Percentiles rank a stretch among this genome's conserved stretches.
phyloP scores from a whole-genome alignment of 768 basidiomycete species.

The Paxillus rubicundulus region DNA sequence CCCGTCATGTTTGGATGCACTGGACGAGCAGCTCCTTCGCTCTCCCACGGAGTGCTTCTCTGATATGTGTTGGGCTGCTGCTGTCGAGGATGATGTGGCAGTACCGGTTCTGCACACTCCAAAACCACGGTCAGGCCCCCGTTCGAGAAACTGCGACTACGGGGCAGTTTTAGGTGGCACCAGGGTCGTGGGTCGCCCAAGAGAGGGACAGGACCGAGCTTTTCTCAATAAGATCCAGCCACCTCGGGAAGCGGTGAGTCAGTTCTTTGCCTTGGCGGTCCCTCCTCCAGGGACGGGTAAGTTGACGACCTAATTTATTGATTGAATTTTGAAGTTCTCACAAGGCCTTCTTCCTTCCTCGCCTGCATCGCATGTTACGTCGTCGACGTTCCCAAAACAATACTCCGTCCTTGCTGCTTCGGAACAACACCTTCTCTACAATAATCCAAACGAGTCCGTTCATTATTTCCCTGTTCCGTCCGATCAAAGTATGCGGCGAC shows the following conservation, averaged over 20 bases:
- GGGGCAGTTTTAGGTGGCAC: not conserved
- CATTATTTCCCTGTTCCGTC: constrained; percentile 13
- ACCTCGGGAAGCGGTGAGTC: constrained; percentile 1
- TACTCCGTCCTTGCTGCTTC: constrained; percentile 7
- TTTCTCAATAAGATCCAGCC: not conserved
- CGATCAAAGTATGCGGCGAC: constrained; percentile 2
- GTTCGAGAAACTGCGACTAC: constrained; percentile 15
- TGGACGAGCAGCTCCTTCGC: constrained; percentile 41
- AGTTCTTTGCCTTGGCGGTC: not conserved
- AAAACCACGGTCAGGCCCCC: constrained; percentile 6
- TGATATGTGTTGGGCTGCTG: constrained; percentile 40
- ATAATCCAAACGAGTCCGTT: constrained; percentile 16
- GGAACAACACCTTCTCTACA: constrained; percentile 14
- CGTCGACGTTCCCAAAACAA: constrained; percentile 7
- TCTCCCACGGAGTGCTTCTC: constrained; percentile 39
- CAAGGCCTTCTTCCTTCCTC: constrained; percentile 6
- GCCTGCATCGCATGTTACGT: constrained; percentile 9
- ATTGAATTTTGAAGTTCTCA: constrained; percentile 4
- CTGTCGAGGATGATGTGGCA: constrained; percentile 28
- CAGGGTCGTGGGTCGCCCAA: constrained; percentile 1
- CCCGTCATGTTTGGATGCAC: constrained; percentile 31
- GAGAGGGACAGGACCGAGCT: constrained; percentile 9
- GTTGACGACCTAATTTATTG: not conserved
- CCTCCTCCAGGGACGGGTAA: not conserved
- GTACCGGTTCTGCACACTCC: not conserved